Evolutionary conservation across 495 filamentous ascomycete genomes (phyloP).

Genomic region (Penicillium dipodomyicola): DNA sequence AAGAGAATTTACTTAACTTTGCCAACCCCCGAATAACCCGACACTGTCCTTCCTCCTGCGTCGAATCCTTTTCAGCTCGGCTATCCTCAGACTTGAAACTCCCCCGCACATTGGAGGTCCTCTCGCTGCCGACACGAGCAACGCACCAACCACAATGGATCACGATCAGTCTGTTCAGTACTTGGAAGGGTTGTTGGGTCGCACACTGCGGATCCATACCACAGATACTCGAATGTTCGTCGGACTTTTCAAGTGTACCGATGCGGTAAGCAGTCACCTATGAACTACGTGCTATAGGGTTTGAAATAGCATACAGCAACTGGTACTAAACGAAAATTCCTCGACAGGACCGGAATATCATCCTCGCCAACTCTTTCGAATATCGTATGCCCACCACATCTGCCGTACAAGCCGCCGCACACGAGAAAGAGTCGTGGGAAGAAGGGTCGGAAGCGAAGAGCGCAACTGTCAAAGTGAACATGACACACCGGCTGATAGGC

Average conservation of each 20-base stretch:
- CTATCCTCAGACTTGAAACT: neutral
- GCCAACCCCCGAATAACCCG: neutral
- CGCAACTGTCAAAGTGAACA: constrained; percentile 55
- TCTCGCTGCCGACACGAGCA: constrained; percentile 7
- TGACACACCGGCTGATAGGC: constrained; percentile 83
- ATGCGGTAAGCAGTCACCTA: constrained; percentile 58
- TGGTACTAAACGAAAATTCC: constrained; percentile 6
- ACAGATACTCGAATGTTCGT: constrained; percentile 86
- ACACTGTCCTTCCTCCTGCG: neutral
- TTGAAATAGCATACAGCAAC: neutral
- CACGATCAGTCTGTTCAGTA: constrained; percentile 42
- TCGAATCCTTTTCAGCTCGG: neutral
- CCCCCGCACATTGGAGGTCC: constrained; percentile 26
- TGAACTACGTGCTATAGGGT: neutral
- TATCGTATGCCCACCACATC: constrained; percentile 70
- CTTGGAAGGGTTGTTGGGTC: constrained; percentile 48
- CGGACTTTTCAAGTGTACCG: constrained; percentile 90
- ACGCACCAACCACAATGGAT: constrained; percentile 34
- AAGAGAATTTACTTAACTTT: neutral
- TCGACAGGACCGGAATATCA: constrained; percentile 74
- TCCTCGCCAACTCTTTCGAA: constrained; percentile 81
- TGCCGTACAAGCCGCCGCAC: constrained; percentile 42
- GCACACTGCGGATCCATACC: constrained; percentile 69
- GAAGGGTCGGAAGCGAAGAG: constrained; percentile 25
- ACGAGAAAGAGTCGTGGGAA: constrained; percentile 25